Percentiles rank a stretch among this genome's conserved stretches.
phyloP scores from a whole-genome alignment of 306 rosid species.

The Trichosanthes truncata region DNA sequence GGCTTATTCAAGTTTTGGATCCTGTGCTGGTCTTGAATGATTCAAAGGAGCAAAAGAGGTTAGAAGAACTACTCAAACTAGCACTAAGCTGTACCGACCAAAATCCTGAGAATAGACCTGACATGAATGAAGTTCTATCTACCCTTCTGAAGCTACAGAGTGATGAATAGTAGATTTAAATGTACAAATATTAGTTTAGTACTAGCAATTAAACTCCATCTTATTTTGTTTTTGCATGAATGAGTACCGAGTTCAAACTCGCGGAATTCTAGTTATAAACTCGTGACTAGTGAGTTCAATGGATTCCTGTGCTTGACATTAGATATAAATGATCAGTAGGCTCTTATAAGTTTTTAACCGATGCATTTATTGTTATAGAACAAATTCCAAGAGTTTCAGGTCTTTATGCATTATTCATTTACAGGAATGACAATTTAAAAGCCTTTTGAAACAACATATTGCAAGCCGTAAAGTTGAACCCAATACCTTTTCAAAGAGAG shows the following conservation, averaged over 20 bases:
- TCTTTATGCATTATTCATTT: neutral
- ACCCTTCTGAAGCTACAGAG: conserved; percentile 38
- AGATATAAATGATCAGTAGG: neutral
- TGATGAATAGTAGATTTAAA: conserved; percentile 3
- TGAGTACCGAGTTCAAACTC: neutral
- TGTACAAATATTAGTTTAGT: neutral
- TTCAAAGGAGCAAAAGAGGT: conserved; percentile 23
- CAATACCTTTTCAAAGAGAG: neutral
- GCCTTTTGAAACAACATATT: neutral
- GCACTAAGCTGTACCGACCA: conserved; percentile 53
- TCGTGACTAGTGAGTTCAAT: neutral
- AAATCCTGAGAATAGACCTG: conserved; percentile 56
- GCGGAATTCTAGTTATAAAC: too few species aligned
- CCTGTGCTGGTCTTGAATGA: conserved; percentile 29
- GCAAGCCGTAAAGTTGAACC: neutral
- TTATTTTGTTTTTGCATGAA: neutral
- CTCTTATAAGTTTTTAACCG: neutral
- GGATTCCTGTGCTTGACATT: neutral
- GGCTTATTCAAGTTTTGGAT: conserved; percentile 35
- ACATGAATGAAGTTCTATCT: conserved; percentile 41
- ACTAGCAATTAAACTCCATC: too few species aligned
- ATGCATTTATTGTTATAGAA: neutral
- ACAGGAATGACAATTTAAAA: neutral
- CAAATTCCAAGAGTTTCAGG: neutral
- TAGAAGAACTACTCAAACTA: conserved; percentile 44